These are phyloP conservation scores for Cystobasidium tubakii DNA, from an alignment of 768 basidiomycete species.

Conservation along the genomic window DNA sequence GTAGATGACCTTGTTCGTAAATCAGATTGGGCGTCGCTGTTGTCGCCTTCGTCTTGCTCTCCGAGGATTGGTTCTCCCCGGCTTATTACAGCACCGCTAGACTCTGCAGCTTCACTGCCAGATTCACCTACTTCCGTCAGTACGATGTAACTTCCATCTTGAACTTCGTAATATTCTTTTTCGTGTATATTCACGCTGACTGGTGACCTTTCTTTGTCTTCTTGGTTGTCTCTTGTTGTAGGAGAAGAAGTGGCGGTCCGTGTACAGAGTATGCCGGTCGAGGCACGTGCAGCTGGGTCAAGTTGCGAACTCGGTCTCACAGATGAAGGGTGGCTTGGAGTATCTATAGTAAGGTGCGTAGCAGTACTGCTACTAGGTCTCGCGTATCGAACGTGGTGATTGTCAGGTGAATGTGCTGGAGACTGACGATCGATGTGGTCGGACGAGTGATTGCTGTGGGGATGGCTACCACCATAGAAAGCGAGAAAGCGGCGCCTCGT, in stretches of 20 bases:
- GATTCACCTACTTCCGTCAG: neutral
- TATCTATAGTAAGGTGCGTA: neutral
- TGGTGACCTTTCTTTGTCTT: neutral
- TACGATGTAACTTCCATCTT: constrained; percentile 1
- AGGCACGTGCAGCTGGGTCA: neutral
- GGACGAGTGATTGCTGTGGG: neutral
- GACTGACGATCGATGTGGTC: neutral
- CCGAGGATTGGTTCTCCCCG: too few species aligned
- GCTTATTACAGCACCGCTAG: too few species aligned
- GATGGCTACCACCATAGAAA: too few species aligned
- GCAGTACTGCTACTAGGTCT: neutral
- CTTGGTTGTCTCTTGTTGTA: neutral
- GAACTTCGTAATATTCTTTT: neutral
- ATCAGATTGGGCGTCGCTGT: neutral
- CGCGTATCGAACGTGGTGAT: neutral
- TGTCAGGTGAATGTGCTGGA: too few species aligned
- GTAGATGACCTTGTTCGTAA: neutral
- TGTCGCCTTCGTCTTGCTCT: neutral
- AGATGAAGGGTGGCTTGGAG: neutral
- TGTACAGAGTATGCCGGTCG: neutral
- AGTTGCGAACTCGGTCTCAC: neutral
- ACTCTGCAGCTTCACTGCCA: neutral
- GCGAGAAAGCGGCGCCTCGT: neutral
- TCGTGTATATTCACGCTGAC: neutral
- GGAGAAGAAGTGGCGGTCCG: neutral